Evolutionary conservation across 1,284 basidiomycete species (phyloP).

Genomic region (Ustilago shanxiensis): DNA sequence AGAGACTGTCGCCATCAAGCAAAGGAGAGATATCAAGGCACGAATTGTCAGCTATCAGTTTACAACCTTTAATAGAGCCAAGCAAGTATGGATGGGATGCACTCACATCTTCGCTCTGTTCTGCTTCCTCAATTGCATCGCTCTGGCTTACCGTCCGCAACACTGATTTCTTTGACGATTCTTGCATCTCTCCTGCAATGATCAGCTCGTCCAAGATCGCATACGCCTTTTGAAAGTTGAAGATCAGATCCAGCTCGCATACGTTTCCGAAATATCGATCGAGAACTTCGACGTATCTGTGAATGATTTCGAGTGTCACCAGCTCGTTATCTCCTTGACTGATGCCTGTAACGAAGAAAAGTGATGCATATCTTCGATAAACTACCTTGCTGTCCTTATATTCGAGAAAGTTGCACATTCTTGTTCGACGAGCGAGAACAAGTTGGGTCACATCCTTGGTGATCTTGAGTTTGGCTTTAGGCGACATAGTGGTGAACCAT

Average conservation of each 20-base stretch:
- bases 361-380: constrained; percentile 94
- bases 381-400: constrained; percentile 88
- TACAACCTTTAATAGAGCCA: neutral
- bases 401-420: constrained; percentile 99
- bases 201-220: constrained; percentile 88
- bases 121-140: constrained; percentile 70
- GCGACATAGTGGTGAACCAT: constrained; percentile 97
- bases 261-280: constrained; percentile 97
- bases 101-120: constrained; percentile 70
- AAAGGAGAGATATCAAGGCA: neutral
- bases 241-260: constrained; percentile 70
- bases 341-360: constrained; percentile 98
- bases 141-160: constrained; percentile 79
- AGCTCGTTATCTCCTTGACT: constrained; percentile 89
- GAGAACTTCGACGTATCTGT: constrained; percentile 98
- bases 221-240: constrained; percentile 70
- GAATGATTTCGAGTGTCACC: constrained; percentile 94
- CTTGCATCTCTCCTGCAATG: constrained; percentile 97
- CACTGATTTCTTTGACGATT: constrained; percentile 98
- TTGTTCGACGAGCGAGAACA: constrained; percentile 91
- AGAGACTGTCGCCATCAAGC: constrained; percentile 37
- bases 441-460: constrained; percentile 99
- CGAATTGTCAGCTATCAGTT: constrained; percentile 4
- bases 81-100: neutral
- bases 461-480: constrained; percentile 96